These are phyloP conservation scores for Perilla frutescens DNA, from an alignment of 257 asterid species.

Conservation along the genomic window DNA sequence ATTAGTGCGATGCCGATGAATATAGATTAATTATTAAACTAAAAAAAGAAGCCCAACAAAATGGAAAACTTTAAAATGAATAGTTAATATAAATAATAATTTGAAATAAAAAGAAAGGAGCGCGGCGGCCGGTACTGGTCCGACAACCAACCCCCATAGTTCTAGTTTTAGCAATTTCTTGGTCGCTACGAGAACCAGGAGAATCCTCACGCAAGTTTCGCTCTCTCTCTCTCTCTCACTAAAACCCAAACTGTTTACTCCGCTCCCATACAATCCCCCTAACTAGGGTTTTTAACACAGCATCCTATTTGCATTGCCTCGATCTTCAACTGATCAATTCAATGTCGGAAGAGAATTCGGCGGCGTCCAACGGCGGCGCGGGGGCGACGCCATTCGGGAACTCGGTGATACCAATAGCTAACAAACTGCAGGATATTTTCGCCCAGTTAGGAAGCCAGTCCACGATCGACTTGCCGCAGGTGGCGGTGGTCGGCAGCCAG, in stretches of 20 bases:
- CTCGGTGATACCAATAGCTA: constrained; percentile 82
- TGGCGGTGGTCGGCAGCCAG: constrained; percentile 97
- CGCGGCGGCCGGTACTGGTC: not conserved
- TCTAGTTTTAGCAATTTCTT: not conserved
- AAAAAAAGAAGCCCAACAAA: no score
- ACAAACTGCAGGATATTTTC: constrained; percentile 88
- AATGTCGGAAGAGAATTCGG: constrained; percentile 66
- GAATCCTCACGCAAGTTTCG: constrained; percentile 26
- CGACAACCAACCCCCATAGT: not conserved
- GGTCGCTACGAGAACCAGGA: constrained; percentile 26
- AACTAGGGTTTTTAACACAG: constrained; percentile 32
- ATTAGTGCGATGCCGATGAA: no score
- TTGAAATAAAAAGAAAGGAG: not conserved
- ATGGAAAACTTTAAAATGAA: no score
- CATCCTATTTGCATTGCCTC: not conserved
- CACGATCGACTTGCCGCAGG: constrained; percentile 88
- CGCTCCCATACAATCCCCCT: constrained; percentile 31
- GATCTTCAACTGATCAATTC: constrained; percentile 16
- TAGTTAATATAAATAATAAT: no score
- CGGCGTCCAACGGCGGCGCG: constrained; percentile 32
- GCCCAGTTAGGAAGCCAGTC: constrained; percentile 83
- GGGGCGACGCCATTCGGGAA: constrained; percentile 61
- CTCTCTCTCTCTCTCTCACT: constrained; percentile 6
- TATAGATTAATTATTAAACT: no score
- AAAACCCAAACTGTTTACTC: not conserved